These are phyloP conservation scores for Paramecium biaurelia DNA, from an alignment of 73 alveolate species.

Conservation along the genomic window DNA sequence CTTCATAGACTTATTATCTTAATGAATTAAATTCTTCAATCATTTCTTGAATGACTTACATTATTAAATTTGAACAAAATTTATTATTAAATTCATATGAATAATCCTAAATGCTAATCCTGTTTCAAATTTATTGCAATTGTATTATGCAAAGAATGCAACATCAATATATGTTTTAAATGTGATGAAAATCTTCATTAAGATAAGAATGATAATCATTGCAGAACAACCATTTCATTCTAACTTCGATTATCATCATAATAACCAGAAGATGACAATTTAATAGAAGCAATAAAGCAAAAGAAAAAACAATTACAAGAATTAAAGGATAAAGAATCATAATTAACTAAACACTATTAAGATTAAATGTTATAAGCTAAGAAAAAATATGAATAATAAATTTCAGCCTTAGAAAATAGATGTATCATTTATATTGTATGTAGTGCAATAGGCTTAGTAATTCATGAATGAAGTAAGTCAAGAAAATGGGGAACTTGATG, in stretches of 20 bases:
- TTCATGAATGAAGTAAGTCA: background rate
- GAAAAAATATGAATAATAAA: background rate
- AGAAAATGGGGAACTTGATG: background rate
- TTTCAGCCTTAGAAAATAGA: background rate
- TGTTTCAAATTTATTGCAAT: background rate
- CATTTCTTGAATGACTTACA: background rate
- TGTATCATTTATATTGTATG: background rate
- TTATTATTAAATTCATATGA: background rate
- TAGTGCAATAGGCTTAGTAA: background rate
- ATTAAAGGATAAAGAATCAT: background rate
- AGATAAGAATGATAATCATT: background rate
- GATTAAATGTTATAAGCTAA: background rate
- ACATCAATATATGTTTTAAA: background rate
- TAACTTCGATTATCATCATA: background rate
- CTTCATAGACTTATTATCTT: slow-evolving; percentile 2
- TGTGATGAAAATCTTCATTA: background rate
- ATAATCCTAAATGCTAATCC: background rate
- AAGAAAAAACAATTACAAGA: background rate
- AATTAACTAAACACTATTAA: background rate
- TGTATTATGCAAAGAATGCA: background rate
- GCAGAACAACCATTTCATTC: background rate
- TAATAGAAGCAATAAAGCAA: background rate
- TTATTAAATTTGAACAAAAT: background rate
- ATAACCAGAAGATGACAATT: background rate
- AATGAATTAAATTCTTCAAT: background rate